phyloP scores from a whole-genome alignment of 2,329 filamentous ascomycete genomes.

The Aspergillus amoenus region DNA sequence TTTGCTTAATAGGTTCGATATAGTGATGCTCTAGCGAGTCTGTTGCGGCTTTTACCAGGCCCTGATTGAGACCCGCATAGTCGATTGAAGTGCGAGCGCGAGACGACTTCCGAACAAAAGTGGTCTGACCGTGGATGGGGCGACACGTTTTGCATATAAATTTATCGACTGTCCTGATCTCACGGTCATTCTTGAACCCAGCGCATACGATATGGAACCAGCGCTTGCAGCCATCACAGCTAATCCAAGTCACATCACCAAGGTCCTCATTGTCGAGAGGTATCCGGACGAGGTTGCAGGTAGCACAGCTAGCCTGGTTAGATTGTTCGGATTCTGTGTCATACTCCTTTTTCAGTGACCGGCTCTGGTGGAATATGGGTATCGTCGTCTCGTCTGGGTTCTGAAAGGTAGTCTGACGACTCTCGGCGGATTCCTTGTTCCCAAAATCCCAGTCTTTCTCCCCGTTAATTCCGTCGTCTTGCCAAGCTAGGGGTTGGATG shows the following conservation, averaged over 20 bases:
- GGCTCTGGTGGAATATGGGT: constrained; percentile 13
- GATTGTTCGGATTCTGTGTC: constrained; percentile 26
- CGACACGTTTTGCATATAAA: constrained; percentile 64
- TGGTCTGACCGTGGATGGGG: constrained; percentile 61
- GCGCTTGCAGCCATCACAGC: constrained; percentile 66
- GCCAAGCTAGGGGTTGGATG: constrained; percentile 34
- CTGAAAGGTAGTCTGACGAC: constrained; percentile 14
- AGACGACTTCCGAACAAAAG: constrained; percentile 65
- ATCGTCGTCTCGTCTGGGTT: constrained; percentile 5
- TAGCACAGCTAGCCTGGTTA: constrained; percentile 53
- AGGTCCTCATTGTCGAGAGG: constrained; percentile 54
- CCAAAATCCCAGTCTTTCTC: constrained; percentile 15
- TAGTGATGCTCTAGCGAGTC: constrained; percentile 67
- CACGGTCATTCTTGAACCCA: constrained; percentile 63
- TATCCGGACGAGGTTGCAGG: constrained; percentile 56
- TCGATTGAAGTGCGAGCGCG: constrained; percentile 66
- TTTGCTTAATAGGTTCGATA: constrained; percentile 66
- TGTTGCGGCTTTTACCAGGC: constrained; percentile 63
- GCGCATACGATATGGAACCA: constrained; percentile 70
- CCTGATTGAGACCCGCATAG: constrained; percentile 67
- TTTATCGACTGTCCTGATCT: constrained; percentile 66
- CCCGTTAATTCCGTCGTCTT: constrained; percentile 25
- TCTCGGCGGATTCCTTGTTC: constrained; percentile 12
- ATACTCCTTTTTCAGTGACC: constrained; percentile 29
- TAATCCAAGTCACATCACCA: constrained; percentile 60